These are phyloP conservation scores for Phytophthora pisi DNA, from an alignment of 352 stramenopile species.

Conservation along the genomic window DNA sequence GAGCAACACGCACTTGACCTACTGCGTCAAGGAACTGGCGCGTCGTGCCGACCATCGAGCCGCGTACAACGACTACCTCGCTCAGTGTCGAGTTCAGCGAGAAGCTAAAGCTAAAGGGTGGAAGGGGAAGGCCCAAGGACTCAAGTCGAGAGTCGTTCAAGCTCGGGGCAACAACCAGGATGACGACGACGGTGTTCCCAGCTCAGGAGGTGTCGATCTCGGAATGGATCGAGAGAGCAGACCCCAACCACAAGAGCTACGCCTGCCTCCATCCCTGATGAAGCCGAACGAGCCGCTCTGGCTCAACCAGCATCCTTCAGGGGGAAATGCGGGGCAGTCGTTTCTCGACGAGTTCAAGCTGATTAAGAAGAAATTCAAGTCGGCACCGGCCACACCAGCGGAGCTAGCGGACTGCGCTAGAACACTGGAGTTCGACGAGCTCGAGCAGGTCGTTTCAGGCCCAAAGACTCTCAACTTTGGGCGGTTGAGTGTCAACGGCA, in stretches of 20 bases:
- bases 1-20: slow-evolving; percentile 87
- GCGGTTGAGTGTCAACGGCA: slow-evolving; percentile 86
- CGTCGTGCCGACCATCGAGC: slow-evolving; percentile 68
- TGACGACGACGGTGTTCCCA: slow-evolving; percentile 27
- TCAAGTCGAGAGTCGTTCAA: slow-evolving; percentile 60
- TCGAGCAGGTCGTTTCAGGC: slow-evolving; percentile 67
- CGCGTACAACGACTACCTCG: slow-evolving; percentile 75
- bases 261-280: slow-evolving; percentile 47
- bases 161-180: slow-evolving; percentile 41
- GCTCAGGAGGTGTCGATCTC: slow-evolving; percentile 47
- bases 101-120: slow-evolving; percentile 36
- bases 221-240: slow-evolving; percentile 64
- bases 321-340: slow-evolving; percentile 19
- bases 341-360: slow-evolving; percentile 90
- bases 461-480: slow-evolving; percentile 93
- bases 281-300: slow-evolving; percentile 69
- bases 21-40: slow-evolving; percentile 83
- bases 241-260: slow-evolving; percentile 48
- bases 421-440: slow-evolving; percentile 74
- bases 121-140: slow-evolving; percentile 34
- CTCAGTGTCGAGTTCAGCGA: slow-evolving; percentile 43
- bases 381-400: slow-evolving; percentile 84
- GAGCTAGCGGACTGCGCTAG: slow-evolving; percentile 87
- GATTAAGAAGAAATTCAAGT: slow-evolving; percentile 94
- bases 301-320: slow-evolving; percentile 39